phyloP scores from a whole-genome alignment of 1,139 yeast species.

The Pneumocystis wakefieldiae region DNA sequence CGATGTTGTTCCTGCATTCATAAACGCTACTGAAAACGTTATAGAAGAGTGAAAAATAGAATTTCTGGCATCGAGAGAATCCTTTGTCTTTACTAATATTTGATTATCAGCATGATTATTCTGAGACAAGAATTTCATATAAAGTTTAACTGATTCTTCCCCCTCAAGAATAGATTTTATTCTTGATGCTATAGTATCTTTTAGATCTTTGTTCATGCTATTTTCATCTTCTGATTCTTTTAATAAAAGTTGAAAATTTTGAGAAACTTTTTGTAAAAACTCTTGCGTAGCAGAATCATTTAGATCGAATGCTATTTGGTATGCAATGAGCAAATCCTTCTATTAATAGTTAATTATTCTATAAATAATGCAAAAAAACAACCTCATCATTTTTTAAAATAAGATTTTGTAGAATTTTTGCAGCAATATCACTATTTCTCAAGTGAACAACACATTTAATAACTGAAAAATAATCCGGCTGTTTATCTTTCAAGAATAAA shows the following conservation, averaged over 20 bases:
- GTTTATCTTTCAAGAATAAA: constrained; percentile 41
- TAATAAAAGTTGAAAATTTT: constrained; percentile 18
- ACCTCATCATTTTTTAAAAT: constrained; percentile 27
- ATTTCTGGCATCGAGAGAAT: constrained; percentile 73
- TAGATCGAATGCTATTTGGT: constrained; percentile 89
- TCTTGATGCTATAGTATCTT: constrained; percentile 1
- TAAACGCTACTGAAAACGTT: constrained; percentile 83
- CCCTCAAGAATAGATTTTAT: constrained; percentile 53
- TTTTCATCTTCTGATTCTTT: constrained; percentile 29
- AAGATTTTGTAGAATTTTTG: constrained; percentile 48
- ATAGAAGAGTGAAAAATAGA: constrained; percentile 93
- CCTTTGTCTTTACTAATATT: constrained; percentile 68
- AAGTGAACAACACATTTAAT: constrained; percentile 80
- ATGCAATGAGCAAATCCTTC: constrained; percentile 42
- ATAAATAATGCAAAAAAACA: background rate
- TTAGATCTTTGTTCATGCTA: constrained; percentile 25
- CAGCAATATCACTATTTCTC: constrained; percentile 60
- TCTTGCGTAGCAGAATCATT: constrained; percentile 91
- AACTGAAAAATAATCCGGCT: constrained; percentile 64
- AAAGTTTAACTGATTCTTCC: constrained; percentile 85
- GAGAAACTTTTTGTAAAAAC: constrained; percentile 47
- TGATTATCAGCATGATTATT: constrained; percentile 78
- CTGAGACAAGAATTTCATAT: constrained; percentile 71
- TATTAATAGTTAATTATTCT: constrained; percentile 10
- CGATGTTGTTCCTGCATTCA: constrained; percentile 94